These are phyloP conservation scores for Sporothrix pallida DNA, from an alignment of 2,329 filamentous ascomycete genomes.

Conservation along the genomic window DNA sequence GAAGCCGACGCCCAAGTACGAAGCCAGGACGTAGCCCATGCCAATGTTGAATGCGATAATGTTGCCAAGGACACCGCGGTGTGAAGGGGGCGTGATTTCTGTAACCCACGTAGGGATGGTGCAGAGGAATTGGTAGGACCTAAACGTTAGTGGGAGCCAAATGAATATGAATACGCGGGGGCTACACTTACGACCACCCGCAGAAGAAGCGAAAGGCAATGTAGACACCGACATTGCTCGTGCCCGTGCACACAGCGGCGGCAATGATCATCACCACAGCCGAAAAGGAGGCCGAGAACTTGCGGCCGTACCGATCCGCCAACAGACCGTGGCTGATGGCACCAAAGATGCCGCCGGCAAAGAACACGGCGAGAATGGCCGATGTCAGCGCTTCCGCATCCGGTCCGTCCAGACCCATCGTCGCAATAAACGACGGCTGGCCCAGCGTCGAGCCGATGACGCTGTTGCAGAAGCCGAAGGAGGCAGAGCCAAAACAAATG, in stretches of 20 bases:
- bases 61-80: slow-evolving; percentile 32
- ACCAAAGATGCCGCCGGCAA: slow-evolving; percentile 30
- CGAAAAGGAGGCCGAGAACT: slow-evolving; percentile 43
- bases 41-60: slow-evolving; percentile 44
- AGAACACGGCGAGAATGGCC: slow-evolving; percentile 29
- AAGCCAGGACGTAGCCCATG: slow-evolving; percentile 45
- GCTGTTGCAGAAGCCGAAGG: slow-evolving; percentile 15
- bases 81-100: slow-evolving; percentile 47
- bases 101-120: slow-evolving; percentile 39
- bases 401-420: slow-evolving; percentile 4
- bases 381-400: slow-evolving; percentile 13
- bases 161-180: too few relatives aligned
- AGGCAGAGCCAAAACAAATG: not conserved
- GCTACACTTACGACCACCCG: slow-evolving; percentile 38
- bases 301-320: slow-evolving; percentile 45
- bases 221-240: slow-evolving; percentile 45
- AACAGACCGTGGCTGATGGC: not conserved
- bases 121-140: not conserved
- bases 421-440: slow-evolving; percentile 28
- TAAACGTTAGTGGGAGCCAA: not conserved
- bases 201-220: slow-evolving; percentile 33
- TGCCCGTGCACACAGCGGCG: slow-evolving; percentile 39
- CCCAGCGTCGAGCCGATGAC: slow-evolving; percentile 29
- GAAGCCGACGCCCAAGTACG: slow-evolving; percentile 27
- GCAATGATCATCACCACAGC: slow-evolving; percentile 46